Percentiles rank a stretch among this genome's conserved stretches.
Evolutionary conservation across 129 eudicot genomes (phyloP).

Genomic region (Flaveria trinervia): DNA sequence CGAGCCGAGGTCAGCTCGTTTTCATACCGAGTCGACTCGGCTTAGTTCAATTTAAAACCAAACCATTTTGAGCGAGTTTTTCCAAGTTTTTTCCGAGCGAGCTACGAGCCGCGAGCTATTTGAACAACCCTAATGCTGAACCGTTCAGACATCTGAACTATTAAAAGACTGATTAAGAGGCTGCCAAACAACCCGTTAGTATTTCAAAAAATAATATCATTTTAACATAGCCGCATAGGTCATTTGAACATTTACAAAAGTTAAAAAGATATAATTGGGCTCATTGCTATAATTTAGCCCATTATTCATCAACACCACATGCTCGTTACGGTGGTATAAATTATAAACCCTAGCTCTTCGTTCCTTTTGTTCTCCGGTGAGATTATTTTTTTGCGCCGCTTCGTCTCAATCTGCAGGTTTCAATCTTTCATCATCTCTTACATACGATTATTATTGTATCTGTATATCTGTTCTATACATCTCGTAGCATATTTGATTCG

Average conservation of each 20-base stretch:
- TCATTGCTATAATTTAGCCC: slow-evolving; percentile 14
- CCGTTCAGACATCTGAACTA: too few species aligned
- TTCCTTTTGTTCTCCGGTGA: not conserved
- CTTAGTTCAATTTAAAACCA: too few species aligned
- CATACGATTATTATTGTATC: not conserved
- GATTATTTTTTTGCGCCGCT: slow-evolving; percentile 20
- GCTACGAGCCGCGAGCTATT: too few species aligned
- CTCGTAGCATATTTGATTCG: not conserved
- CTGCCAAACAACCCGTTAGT: too few species aligned
- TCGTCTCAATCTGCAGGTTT: slow-evolving; percentile 23
- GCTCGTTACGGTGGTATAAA: slow-evolving; percentile 22
- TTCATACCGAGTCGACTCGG: too few species aligned
- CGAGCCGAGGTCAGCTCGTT: too few species aligned
- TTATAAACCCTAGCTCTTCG: slow-evolving; percentile 34
- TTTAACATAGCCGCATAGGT: too few species aligned
- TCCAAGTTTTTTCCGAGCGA: too few species aligned
- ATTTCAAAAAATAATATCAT: too few species aligned
- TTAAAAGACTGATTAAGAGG: too few species aligned
- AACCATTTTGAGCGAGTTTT: too few species aligned
- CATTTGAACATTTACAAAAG: not conserved
- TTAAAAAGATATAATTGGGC: not conserved
- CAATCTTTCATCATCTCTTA: not conserved
- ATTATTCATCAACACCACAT: not conserved
- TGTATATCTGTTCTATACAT: not conserved
- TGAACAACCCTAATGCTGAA: too few species aligned